Conservation (phyloP, 2,329 filamentous ascomycete species). For the Samsoniella hepiali region DNA sequence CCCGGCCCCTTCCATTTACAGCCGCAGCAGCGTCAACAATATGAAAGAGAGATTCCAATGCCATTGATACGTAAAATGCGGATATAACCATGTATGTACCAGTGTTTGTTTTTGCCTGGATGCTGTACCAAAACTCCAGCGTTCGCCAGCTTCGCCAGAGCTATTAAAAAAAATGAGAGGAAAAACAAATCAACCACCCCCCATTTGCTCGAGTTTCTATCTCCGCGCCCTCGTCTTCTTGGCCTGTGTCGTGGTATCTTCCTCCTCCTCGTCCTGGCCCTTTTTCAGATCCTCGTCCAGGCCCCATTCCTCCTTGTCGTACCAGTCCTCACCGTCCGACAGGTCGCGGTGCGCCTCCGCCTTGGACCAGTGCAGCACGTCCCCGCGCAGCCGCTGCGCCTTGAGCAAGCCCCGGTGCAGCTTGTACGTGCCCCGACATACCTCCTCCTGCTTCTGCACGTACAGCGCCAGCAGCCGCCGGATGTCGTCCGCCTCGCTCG, state of each 20-base stretch:
- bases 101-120: neutral
- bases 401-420: conserved; percentile 69
- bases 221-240: conserved; percentile 61
- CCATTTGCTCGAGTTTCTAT: conserved; percentile 3
- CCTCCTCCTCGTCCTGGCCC: conserved; percentile 78
- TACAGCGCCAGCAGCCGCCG: conserved; percentile 71
- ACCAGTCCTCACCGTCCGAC: conserved; percentile 89
- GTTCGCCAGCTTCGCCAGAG: neutral
- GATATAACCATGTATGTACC: neutral
- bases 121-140: neutral
- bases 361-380: conserved; percentile 72
- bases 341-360: conserved; percentile 77
- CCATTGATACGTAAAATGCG: neutral
- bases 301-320: conserved; percentile 77
- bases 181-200: neutral
- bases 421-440: conserved; percentile 66
- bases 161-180: neutral
- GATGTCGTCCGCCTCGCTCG: conserved; percentile 73
- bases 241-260: conserved; percentile 57
- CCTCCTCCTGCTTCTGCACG: conserved; percentile 82
- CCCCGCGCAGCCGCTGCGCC: conserved; percentile 67
- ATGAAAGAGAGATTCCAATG: neutral
- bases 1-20: neutral
- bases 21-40: neutral
- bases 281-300: conserved; percentile 73